phyloP scores from a whole-genome alignment of 805 yeast species.

The Suhomyces sp. region DNA sequence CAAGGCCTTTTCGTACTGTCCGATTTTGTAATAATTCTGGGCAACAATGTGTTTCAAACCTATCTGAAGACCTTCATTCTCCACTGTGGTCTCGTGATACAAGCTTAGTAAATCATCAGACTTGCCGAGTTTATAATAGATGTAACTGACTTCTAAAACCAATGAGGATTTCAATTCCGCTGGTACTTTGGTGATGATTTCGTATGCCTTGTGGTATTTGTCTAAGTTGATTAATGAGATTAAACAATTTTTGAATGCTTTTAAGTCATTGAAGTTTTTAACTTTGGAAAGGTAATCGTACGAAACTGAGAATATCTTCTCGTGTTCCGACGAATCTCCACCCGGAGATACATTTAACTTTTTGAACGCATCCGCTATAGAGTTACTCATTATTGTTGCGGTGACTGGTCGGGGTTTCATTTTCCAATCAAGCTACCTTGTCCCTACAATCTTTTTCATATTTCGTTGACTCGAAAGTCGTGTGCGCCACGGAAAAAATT shows the following conservation, averaged over 20 bases:
- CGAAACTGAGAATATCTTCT: conserved; percentile 37
- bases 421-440: too few relatives aligned
- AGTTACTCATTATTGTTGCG: conserved; percentile 37
- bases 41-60: conserved; percentile 53
- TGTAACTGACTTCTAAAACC: conserved; percentile 55
- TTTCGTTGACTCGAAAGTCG: too few relatives aligned
- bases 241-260: conserved; percentile 44
- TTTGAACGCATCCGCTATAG: conserved; percentile 43
- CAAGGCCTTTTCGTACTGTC: conserved; percentile 43
- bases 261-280: conserved; percentile 34
- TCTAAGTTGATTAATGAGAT: conserved; percentile 63
- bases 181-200: conserved; percentile 40
- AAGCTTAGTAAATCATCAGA: conserved; percentile 26
- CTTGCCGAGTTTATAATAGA: conserved; percentile 57
- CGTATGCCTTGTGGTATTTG: conserved; percentile 48
- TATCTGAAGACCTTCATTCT: conserved; percentile 18
- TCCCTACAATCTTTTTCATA: too few relatives aligned
- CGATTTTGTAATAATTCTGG: conserved; percentile 52
- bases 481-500: too few relatives aligned
- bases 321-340: conserved; percentile 32
- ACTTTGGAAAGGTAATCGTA: conserved; percentile 41
- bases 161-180: conserved; percentile 32
- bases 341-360: conserved; percentile 32
- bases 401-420: too few relatives aligned
- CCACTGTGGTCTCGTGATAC: conserved; percentile 12